Percentiles rank a stretch among this genome's conserved stretches.
Evolutionary conservation across 805 yeast species (phyloP).

Genomic region (Metschnikowia chrysomelidarum): DNA sequence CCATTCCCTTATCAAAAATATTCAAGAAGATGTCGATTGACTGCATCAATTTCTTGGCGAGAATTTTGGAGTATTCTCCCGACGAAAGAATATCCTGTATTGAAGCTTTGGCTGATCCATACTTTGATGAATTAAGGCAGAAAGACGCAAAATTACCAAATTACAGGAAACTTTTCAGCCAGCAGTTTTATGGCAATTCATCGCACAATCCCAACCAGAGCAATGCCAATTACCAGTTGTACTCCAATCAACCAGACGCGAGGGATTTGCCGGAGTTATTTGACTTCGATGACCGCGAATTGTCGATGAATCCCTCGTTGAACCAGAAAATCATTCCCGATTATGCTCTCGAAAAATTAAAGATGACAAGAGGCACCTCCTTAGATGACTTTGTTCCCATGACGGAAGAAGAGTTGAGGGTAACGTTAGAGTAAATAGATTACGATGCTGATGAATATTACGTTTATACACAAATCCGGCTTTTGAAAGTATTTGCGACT

Average conservation of each 20-base stretch:
- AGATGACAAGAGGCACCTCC: conserved; percentile 22
- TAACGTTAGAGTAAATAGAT: conserved; percentile 30
- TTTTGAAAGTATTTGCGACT: too few species aligned
- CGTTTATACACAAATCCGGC: conserved; percentile 7
- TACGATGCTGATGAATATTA: conserved; percentile 9
- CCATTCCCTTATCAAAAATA: conserved; percentile 68
- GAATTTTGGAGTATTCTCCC: conserved; percentile 69
- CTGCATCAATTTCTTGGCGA: conserved; percentile 54
- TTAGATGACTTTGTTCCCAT: conserved; percentile 42
- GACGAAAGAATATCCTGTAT: conserved; percentile 58
- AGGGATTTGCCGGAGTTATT: conserved; percentile 48
- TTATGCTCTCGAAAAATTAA: conserved; percentile 31
- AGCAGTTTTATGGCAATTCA: conserved; percentile 31
- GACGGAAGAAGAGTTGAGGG: conserved; percentile 24
- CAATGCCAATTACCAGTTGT: conserved; percentile 43
- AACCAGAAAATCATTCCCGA: conserved; percentile 43
- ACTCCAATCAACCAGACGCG: conserved; percentile 38
- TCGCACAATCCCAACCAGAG: conserved; percentile 29
- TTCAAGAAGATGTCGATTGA: conserved; percentile 56
- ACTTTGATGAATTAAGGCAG: conserved; percentile 53
- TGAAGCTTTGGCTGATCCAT: conserved; percentile 49
- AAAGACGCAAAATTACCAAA: conserved; percentile 39
- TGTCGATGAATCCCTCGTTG: conserved; percentile 43
- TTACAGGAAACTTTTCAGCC: conserved; percentile 42
- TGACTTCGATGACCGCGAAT: conserved; percentile 52